Conservation (phyloP, 768 basidiomycete species). For the Boletales sp. region DNA sequence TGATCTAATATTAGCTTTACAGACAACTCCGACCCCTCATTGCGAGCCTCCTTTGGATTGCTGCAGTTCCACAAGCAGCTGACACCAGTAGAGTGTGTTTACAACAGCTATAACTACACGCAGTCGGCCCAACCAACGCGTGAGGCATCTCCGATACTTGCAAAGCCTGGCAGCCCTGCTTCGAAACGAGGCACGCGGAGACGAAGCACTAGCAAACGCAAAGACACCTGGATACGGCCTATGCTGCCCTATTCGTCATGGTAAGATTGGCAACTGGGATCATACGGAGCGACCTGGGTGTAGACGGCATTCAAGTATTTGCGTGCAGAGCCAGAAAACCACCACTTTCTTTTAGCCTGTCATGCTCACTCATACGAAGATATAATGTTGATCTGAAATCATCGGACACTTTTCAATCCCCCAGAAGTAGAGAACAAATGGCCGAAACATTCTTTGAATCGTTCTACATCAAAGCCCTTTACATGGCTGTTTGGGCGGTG, state of each 20-base stretch:
- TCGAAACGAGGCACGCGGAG: constrained; percentile 95
- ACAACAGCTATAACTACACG: constrained; percentile 92
- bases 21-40: constrained; percentile 95
- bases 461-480: constrained; percentile 98
- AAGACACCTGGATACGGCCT: constrained; percentile 84
- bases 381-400: neutral
- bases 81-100: constrained; percentile 63
- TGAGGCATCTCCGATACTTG: constrained; percentile 73
- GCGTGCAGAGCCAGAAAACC: constrained; percentile 97
- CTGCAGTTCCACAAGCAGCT: constrained; percentile 1
- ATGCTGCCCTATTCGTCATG: constrained; percentile 92
- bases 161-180: constrained; percentile 88
- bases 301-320: constrained; percentile 99
- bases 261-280: constrained; percentile 89
- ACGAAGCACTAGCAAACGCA: constrained; percentile 93
- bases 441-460: constrained; percentile 99
- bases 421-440: constrained; percentile 98
- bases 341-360: constrained; percentile 94
- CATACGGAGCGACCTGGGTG: constrained; percentile 85
- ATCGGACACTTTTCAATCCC: constrained; percentile 91
- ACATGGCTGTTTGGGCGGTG: constrained; percentile 98
- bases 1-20: constrained; percentile 66
- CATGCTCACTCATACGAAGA: neutral
- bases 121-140: constrained; percentile 58
- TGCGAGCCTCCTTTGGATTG: constrained; percentile 39